These are phyloP conservation scores for Avena atlantica DNA, from an alignment of 176 grass and related monocot species.

Conservation along the genomic window DNA sequence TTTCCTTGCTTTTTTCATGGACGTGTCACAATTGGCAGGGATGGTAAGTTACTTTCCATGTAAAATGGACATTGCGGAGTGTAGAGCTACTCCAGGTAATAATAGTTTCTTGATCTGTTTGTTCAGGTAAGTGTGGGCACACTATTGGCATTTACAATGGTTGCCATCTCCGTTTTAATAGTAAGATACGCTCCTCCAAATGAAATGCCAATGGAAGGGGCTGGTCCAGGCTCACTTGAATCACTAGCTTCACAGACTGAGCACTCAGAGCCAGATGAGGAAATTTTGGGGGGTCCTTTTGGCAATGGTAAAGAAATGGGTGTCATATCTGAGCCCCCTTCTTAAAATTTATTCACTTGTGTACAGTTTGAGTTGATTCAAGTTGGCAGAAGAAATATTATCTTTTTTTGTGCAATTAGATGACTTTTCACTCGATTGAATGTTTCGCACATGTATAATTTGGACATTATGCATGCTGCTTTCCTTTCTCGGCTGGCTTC, in stretches of 20 bases:
- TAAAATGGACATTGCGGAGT: slow-evolving; percentile 35
- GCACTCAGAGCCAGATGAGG: slow-evolving; percentile 23
- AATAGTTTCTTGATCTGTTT: slow-evolving; percentile 48
- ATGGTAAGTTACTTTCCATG: slow-evolving; percentile 63
- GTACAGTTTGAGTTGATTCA: not conserved
- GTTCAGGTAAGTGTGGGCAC: slow-evolving; percentile 91
- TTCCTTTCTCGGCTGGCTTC: not conserved
- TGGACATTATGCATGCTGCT: not conserved
- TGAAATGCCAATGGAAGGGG: slow-evolving; percentile 60
- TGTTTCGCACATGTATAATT: not conserved
- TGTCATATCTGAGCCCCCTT: not conserved
- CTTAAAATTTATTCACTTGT: not conserved
- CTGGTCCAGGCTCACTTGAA: slow-evolving; percentile 51
- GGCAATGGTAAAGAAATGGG: slow-evolving; percentile 37
- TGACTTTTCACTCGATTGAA: not conserved
- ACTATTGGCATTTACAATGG: slow-evolving; percentile 77
- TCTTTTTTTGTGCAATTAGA: not conserved
- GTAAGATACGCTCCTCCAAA: slow-evolving; percentile 78
- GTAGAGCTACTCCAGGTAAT: slow-evolving; percentile 35
- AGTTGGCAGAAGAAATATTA: not conserved
- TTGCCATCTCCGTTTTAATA: slow-evolving; percentile 83
- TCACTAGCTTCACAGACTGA: slow-evolving; percentile 42
- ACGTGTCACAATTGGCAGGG: slow-evolving; percentile 83
- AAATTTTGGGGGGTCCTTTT: slow-evolving; percentile 38
- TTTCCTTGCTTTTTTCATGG: slow-evolving; percentile 84